Conservation (phyloP, 495 filamentous ascomycete genomes). For the Poronia punctata region DNA sequence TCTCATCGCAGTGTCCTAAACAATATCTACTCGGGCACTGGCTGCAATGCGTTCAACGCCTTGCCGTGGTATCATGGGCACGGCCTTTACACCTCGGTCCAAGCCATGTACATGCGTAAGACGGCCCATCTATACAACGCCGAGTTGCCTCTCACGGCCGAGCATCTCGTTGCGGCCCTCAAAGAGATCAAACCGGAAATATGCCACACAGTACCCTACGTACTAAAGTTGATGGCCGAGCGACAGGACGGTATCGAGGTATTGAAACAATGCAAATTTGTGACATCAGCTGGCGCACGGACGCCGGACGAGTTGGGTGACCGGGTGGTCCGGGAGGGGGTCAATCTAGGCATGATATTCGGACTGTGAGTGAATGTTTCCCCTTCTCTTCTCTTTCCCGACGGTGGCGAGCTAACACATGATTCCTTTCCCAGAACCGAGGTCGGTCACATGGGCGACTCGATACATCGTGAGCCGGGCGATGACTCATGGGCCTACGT, state of each 20-base stretch:
- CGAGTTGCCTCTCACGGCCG: slow-evolving; percentile 47
- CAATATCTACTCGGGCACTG: slow-evolving; percentile 31
- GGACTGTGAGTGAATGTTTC: slow-evolving; percentile 50
- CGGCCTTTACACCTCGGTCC: slow-evolving; percentile 38
- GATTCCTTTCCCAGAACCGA: slow-evolving; percentile 48
- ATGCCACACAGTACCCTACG: slow-evolving; percentile 50
- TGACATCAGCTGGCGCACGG: slow-evolving; percentile 46
- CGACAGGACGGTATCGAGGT: slow-evolving; percentile 38
- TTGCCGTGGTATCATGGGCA: slow-evolving; percentile 52
- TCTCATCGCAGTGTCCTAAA: slow-evolving; percentile 26
- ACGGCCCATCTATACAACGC: slow-evolving; percentile 45
- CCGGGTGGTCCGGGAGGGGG: slow-evolving; percentile 38
- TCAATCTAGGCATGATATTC: slow-evolving; percentile 44
- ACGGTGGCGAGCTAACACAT: slow-evolving; percentile 1
- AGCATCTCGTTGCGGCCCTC: slow-evolving; percentile 40
- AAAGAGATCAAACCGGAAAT: slow-evolving; percentile 41
- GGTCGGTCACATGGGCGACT: slow-evolving; percentile 45
- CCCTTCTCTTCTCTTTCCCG: not conserved
- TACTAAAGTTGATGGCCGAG: slow-evolving; percentile 48
- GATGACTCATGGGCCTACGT: slow-evolving; percentile 49
- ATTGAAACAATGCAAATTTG: slow-evolving; percentile 37
- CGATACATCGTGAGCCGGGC: slow-evolving; percentile 37
- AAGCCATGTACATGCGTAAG: slow-evolving; percentile 47
- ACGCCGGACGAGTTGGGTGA: slow-evolving; percentile 55
- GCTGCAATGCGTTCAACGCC: slow-evolving; percentile 45